A percentile compares a stretch with the other conserved stretches of the same genome.
Evolutionary conservation across 2,329 filamentous ascomycete species (phyloP).

Genomic region (Apiospora kogelbergensis): DNA sequence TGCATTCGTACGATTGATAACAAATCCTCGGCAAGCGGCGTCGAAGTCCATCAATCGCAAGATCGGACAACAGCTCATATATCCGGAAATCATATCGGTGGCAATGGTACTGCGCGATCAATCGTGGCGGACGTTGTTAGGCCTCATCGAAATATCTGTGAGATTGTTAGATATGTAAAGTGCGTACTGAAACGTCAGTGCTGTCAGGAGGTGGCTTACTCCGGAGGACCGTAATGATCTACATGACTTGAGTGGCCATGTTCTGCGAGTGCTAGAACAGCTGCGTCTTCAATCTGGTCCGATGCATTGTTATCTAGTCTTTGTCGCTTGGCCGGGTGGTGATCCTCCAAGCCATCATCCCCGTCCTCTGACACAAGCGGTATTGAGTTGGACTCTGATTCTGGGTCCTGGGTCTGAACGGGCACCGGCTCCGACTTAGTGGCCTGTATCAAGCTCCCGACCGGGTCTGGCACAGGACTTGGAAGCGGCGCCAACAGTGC

Average conservation of each 20-base stretch:
- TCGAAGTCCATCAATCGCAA: neutral
- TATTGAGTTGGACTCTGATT: neutral
- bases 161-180: constrained; percentile 12
- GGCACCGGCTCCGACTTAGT: neutral
- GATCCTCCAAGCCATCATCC: constrained; percentile 25
- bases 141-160: constrained; percentile 30
- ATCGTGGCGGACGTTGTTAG: constrained; percentile 12
- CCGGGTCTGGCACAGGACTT: neutral
- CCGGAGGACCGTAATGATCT: constrained; percentile 26
- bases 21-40: neutral
- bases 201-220: constrained; percentile 21
- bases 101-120: neutral
- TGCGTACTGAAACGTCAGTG: neutral
- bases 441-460: neutral
- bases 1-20: neutral
- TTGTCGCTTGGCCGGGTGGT: constrained; percentile 31
- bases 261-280: constrained; percentile 28
- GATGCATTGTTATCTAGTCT: constrained; percentile 24
- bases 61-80: neutral
- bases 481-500: neutral
- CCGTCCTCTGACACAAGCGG: constrained; percentile 17
- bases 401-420: neutral
- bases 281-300: constrained; percentile 24
- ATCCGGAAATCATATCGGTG: neutral
- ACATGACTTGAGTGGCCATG: constrained; percentile 24